Evolutionary conservation across 2,329 filamentous ascomycete species (phyloP), one percentile per base, ranked within the genome.

Genomic region (Epicoccum sorghinum): DNA sequence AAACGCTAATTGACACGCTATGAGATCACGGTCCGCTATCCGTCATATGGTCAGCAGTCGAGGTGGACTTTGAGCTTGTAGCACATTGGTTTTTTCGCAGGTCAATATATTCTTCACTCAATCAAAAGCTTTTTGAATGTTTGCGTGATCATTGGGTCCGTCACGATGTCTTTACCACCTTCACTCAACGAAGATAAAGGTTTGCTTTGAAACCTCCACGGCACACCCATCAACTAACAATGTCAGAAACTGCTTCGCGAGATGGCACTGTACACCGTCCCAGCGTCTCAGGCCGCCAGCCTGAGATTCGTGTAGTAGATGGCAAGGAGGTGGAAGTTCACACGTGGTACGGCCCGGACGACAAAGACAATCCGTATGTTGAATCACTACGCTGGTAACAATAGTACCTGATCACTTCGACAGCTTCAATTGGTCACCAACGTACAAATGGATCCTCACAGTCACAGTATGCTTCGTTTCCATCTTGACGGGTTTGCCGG

Each of bases 381-480:
- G 10, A 12, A 10, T 22, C 14, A 4, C 12, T n/a, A n/a, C 12
- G 10, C 24, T 14, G 3, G 10, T n/a, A 12, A n/a, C 3, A 18
- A 8, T 8, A 23, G 25, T 7, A 18, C 18, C 30, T 24, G 1
- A 29, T 29, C 40, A 14, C 18, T 27, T 3, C 33, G 9, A 24
- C 37, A 75, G 73, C 9, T 77, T 77, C 67, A 77, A 78, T 32
- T 78, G 75, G 75, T 73, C 72, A 23, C 56, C 58, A 1, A 65
- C 51, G 6, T 76, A 77, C 52, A 77, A 77, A 68, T 78, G 75
- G 75, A 38, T 74, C 10, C 52, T 78, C 24, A 77, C 76, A 3
- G 53, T 78, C 9, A 78, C 75, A 0, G 64, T 77, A 1, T 78
- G 76, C 49, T 77, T 78, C 55, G 75, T 78, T 12, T 78, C 76